These are phyloP conservation scores for Mycena pura DNA, from an alignment of 768 basidiomycete genomes.

Conservation along the genomic window DNA sequence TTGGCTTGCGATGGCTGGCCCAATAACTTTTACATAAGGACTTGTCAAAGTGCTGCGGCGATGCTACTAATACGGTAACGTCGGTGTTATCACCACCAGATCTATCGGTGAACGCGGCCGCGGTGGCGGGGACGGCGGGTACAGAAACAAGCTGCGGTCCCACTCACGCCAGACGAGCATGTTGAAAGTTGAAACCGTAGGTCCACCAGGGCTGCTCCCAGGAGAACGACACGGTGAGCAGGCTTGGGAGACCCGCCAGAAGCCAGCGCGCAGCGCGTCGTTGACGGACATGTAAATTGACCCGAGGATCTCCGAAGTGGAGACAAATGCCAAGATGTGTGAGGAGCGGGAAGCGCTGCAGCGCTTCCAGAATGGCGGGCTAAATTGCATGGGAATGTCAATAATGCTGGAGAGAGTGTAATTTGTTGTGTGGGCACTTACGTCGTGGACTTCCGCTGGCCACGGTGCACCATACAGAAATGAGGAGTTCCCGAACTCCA, in stretches of 20 bases:
- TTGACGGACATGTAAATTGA: neutral
- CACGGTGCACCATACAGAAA: neutral
- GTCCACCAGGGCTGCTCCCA: neutral
- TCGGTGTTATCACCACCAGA: too few species aligned
- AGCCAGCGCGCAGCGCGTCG: slow-evolving; percentile 2
- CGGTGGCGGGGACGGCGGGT: neutral
- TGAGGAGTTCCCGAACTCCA: neutral
- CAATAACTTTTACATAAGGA: too few species aligned
- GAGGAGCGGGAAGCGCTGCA: slow-evolving; percentile 6
- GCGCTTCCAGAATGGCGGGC: neutral
- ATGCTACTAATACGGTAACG: too few species aligned
- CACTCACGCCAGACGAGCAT: slow-evolving; percentile 1
- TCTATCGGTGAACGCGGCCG: neutral
- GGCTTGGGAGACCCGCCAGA: neutral
- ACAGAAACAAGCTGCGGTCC: slow-evolving; percentile 5
- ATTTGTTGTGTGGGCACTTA: neutral
- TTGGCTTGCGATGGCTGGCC: too few species aligned
- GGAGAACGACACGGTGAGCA: slow-evolving; percentile 3
- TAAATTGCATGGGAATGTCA: neutral
- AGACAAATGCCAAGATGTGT: slow-evolving; percentile 1
- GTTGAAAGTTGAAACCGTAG: slow-evolving; percentile 1
- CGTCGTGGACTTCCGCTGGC: slow-evolving; percentile 6
- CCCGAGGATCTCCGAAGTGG: neutral
- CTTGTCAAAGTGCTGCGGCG: too few species aligned
- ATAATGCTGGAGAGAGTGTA: neutral